phyloP scores from a whole-genome alignment of 176 grass and related monocot species.

The Canna indica region DNA sequence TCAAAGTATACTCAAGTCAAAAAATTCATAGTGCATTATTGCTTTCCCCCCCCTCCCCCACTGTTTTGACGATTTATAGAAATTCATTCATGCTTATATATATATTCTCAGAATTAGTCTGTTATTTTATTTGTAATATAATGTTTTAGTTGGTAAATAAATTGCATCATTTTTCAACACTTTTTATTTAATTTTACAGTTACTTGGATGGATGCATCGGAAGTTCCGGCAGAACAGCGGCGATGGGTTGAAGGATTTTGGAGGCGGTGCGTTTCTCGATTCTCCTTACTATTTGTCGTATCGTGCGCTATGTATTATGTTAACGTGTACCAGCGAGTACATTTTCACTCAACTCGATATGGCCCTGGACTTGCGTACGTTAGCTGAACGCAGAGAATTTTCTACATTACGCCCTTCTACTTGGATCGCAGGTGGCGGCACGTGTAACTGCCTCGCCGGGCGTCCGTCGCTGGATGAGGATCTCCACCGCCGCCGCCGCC shows the following conservation, averaged over 20 bases:
- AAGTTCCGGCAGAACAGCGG: slow-evolving; percentile 63
- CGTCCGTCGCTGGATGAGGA: slow-evolving; percentile 35
- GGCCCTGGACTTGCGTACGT: not conserved
- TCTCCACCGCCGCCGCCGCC: slow-evolving; percentile 30
- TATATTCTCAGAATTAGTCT: too few species aligned
- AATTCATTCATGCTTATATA: too few species aligned
- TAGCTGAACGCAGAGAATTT: not conserved
- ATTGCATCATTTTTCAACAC: too few species aligned
- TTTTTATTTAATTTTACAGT: slow-evolving; percentile 24
- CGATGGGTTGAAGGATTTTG: slow-evolving; percentile 69
- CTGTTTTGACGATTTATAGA: too few species aligned
- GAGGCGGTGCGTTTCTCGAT: slow-evolving; percentile 26
- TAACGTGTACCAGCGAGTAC: not conserved
- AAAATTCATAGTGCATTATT: too few species aligned
- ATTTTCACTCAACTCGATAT: not conserved
- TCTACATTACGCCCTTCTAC: not conserved
- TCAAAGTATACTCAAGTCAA: too few species aligned
- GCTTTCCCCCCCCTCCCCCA: too few species aligned
- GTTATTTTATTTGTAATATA: too few species aligned
- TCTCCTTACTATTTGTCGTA: not conserved
- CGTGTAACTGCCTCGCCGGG: slow-evolving; percentile 43
- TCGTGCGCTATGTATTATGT: not conserved
- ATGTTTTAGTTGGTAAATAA: too few species aligned
- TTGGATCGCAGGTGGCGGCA: slow-evolving; percentile 42
- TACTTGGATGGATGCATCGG: slow-evolving; percentile 94